A percentile compares a stretch with the other conserved stretches of the same genome.
Evolutionary conservation across 225 moss, liverwort and hornwort genomes (phyloP).

Genomic region (Bryoerythrophyllum caledonicum): DNA sequence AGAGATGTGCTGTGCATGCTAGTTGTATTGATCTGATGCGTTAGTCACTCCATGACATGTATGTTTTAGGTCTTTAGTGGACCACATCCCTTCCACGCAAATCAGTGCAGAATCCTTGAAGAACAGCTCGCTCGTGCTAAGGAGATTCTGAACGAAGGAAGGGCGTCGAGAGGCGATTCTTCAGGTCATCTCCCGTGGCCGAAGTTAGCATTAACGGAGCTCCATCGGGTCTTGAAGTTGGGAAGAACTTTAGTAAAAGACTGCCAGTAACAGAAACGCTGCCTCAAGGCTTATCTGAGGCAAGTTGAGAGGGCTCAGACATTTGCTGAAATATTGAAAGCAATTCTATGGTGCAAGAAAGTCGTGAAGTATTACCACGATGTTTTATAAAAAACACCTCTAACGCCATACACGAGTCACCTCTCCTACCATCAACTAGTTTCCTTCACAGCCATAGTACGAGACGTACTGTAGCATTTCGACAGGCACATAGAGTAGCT

Average conservation of each 20-base stretch:
- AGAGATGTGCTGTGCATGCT: background rate
- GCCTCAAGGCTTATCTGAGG: slow-evolving; percentile 21
- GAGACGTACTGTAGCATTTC: too few relatives aligned
- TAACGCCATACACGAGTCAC: background rate
- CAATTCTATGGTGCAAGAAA: background rate
- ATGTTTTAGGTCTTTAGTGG: background rate
- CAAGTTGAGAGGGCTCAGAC: slow-evolving; percentile 10
- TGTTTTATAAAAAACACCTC: too few relatives aligned
- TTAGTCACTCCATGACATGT: background rate
- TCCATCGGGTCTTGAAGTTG: background rate
- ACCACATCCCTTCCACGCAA: slow-evolving; percentile 1
- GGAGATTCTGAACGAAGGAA: background rate
- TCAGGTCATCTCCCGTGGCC: background rate
- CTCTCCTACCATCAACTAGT: too few relatives aligned
- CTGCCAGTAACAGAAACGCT: background rate
- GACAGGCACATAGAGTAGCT: too few relatives aligned
- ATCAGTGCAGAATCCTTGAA: slow-evolving; percentile 14
- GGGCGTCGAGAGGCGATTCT: background rate
- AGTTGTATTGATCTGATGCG: background rate
- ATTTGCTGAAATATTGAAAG: slow-evolving; percentile 6
- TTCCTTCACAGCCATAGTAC: too few relatives aligned
- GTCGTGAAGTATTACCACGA: background rate
- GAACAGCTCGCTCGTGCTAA: slow-evolving; percentile 6
- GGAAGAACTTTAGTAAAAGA: background rate
- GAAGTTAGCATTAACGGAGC: slow-evolving; percentile 15